Percentiles rank a stretch among this genome's conserved stretches.
These are phyloP conservation scores for Teratosphaeria gauchensis DNA, from an alignment of 2,329 filamentous ascomycete species.

Conservation along the genomic window DNA sequence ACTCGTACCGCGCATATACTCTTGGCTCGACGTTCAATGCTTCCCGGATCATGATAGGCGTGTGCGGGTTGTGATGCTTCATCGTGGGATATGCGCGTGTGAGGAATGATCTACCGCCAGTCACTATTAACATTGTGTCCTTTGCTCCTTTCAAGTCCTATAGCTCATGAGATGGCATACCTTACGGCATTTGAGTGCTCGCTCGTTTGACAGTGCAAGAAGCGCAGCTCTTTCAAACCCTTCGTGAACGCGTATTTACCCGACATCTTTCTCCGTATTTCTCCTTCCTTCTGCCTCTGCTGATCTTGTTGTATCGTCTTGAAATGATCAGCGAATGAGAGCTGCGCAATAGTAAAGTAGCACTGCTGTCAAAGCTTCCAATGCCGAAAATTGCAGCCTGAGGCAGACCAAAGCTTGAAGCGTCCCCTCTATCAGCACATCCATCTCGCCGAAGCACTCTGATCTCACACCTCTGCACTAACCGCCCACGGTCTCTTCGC, in stretches of 20 bases:
- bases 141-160: not conserved
- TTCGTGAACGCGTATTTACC: constrained; percentile 86
- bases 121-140: not conserved
- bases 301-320: not conserved
- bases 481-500: not conserved
- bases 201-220: constrained; percentile 91
- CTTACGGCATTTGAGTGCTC: constrained; percentile 81
- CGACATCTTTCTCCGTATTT: constrained; percentile 51
- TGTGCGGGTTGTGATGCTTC: constrained; percentile 97
- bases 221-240: constrained; percentile 87
- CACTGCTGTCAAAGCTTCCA: not conserved
- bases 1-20: constrained; percentile 83
- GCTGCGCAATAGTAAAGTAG: not conserved
- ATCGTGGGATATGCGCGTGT: constrained; percentile 89
- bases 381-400: not conserved
- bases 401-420: not conserved
- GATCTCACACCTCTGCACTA: not conserved
- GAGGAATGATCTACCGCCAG: constrained; percentile 64
- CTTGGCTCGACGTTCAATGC: constrained; percentile 73
- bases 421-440: not conserved
- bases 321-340: not conserved
- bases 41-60: constrained; percentile 90
- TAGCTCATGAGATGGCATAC: constrained; percentile 39
- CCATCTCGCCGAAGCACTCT: constrained; percentile 5
- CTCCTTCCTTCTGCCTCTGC: not conserved